Percentiles rank a stretch among this genome's conserved stretches.
Conservation (phyloP, 106 monocot genomes). For the Agapanthus africanus region DNA sequence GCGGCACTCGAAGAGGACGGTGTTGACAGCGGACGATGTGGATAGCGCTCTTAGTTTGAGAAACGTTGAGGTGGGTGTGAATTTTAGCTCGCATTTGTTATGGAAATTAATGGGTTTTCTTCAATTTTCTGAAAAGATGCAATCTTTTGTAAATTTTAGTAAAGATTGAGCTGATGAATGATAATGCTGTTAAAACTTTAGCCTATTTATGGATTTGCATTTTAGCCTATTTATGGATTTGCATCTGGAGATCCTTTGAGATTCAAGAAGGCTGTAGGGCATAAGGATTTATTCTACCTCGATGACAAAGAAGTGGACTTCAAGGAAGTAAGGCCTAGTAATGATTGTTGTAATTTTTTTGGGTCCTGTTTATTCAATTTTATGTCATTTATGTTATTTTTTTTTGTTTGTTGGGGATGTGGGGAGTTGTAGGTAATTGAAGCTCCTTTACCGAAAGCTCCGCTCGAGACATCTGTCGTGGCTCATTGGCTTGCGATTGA, state of each 20-base stretch:
- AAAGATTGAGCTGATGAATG: constrained; percentile 7
- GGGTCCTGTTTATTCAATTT: neutral
- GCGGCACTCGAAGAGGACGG: constrained; percentile 85
- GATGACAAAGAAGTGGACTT: constrained; percentile 95
- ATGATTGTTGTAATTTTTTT: neutral
- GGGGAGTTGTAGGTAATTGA: constrained; percentile 65
- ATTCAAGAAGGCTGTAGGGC: constrained; percentile 89
- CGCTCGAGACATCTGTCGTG: constrained; percentile 80
- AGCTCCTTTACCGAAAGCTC: constrained; percentile 90
- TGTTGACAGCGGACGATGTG: constrained; percentile 81
- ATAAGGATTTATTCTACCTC: constrained; percentile 96
- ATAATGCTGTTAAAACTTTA: constrained; percentile 23
- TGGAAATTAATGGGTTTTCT: neutral
- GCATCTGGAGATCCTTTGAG: constrained; percentile 84
- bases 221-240: constrained; percentile 97
- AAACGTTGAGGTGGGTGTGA: constrained; percentile 80
- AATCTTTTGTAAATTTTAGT: constrained; percentile 7
- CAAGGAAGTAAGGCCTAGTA: constrained; percentile 54
- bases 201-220: constrained; percentile 95
- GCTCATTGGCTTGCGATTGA: constrained; percentile 95
- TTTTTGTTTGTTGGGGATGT: neutral
- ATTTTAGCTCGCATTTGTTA: neutral
- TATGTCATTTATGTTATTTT: neutral
- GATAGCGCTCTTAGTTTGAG: constrained; percentile 83
- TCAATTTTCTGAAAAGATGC: neutral